A percentile compares a stretch with the other conserved stretches of the same genome.
These are phyloP conservation scores for Eurotiales sp. DNA, from an alignment of 2,329 filamentous ascomycete species.

Conservation along the genomic window DNA sequence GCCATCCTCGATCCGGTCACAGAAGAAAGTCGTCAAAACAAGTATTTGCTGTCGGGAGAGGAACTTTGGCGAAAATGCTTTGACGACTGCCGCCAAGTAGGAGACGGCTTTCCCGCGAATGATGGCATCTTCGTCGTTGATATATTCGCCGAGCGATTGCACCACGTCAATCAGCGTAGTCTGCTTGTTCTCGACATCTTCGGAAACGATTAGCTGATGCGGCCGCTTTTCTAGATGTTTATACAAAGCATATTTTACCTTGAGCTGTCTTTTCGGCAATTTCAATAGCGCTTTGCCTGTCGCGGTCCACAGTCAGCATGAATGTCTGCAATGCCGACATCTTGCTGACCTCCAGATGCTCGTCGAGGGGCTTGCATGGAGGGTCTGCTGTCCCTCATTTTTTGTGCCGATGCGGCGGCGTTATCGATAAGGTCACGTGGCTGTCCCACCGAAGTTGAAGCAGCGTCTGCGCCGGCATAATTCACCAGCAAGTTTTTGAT, in stretches of 20 bases:
- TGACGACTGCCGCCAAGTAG: conserved; percentile 43
- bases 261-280: conserved; percentile 44
- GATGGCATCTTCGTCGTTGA: conserved; percentile 62
- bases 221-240: neutral
- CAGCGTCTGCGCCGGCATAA: too few relatives aligned
- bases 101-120: conserved; percentile 56
- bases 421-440: conserved; percentile 37
- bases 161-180: conserved; percentile 60
- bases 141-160: conserved; percentile 62
- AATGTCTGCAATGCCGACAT: conserved; percentile 49
- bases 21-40: conserved; percentile 62
- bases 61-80: conserved; percentile 50
- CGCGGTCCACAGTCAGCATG: conserved; percentile 45
- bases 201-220: conserved; percentile 8
- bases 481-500: too few relatives aligned
- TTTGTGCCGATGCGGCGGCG: conserved; percentile 20
- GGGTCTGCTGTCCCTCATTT: conserved; percentile 18
- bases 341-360: conserved; percentile 19
- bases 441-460: too few relatives aligned
- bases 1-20: conserved; percentile 62
- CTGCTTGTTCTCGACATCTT: conserved; percentile 58
- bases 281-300: conserved; percentile 43
- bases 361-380: conserved; percentile 1
- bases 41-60: conserved; percentile 59
- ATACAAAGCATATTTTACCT: conserved; percentile 35